Evolutionary conservation across 1,284 basidiomycete genomes (phyloP).

Genomic region (Apiotrichum gracile): DNA sequence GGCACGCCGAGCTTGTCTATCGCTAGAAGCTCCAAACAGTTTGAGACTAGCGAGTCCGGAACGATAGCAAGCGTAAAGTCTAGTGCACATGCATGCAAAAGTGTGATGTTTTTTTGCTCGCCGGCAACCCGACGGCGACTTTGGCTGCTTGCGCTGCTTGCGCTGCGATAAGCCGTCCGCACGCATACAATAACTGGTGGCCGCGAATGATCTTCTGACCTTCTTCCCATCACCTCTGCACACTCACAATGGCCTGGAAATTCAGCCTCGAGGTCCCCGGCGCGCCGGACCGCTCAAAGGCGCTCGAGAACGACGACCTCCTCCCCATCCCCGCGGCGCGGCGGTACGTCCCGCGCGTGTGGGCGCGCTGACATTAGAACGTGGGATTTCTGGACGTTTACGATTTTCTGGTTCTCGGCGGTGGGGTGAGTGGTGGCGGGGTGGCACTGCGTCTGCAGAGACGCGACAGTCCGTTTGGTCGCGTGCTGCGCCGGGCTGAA

Average conservation of each 20-base stretch:
- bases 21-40: too few relatives aligned
- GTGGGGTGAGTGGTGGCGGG: constrained; percentile 5
- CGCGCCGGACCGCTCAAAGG: constrained; percentile 14
- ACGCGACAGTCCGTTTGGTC: too few relatives aligned
- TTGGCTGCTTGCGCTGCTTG: too few relatives aligned
- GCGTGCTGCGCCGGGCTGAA: too few relatives aligned
- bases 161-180: too few relatives aligned
- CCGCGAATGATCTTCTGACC: neutral
- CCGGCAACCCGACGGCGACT: too few relatives aligned
- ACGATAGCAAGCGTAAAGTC: too few relatives aligned
- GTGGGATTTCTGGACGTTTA: constrained; percentile 29
- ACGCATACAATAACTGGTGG: too few relatives aligned
- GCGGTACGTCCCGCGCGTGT: constrained; percentile 11
- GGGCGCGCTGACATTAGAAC: constrained; percentile 12
- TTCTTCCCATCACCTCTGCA: neutral
- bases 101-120: too few relatives aligned
- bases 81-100: too few relatives aligned
- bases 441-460: neutral
- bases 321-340: constrained; percentile 24
- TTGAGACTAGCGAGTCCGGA: too few relatives aligned
- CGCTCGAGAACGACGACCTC: constrained; percentile 34
- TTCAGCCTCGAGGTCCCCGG: constrained; percentile 23
- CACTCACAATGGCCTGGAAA: constrained; percentile 7
- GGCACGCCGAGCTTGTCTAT: too few relatives aligned
- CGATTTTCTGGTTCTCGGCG: constrained; percentile 29